Percentiles rank a stretch among this genome's conserved stretches.
These are phyloP conservation scores for Moricandia arvensis DNA, from an alignment of 345 rosid species.

Conservation along the genomic window DNA sequence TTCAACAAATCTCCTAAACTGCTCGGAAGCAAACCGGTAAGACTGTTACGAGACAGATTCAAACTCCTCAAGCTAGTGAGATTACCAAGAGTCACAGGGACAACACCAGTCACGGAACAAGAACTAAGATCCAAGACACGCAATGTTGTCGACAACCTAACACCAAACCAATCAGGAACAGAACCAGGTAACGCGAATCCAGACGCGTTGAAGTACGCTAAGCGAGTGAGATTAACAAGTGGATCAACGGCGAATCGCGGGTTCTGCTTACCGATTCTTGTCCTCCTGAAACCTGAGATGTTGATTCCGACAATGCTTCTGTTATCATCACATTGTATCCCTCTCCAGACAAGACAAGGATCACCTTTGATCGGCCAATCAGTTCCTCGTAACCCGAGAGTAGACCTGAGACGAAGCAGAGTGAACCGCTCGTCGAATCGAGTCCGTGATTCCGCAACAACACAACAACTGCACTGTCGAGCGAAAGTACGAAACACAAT, in stretches of 20 bases:
- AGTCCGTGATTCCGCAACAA: conserved; percentile 45
- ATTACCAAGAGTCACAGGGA: conserved; percentile 71
- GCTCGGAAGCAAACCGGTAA: conserved; percentile 60
- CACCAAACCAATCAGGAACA: conserved; percentile 81
- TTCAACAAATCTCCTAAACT: conserved; percentile 55
- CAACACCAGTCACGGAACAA: conserved; percentile 53
- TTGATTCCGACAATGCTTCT: conserved; percentile 69
- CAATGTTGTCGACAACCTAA: conserved; percentile 40
- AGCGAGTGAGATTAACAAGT: conserved; percentile 59
- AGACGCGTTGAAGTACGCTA: conserved; percentile 78
- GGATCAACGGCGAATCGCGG: conserved; percentile 76
- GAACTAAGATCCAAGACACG: conserved; percentile 86
- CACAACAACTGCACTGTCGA: conserved; percentile 33
- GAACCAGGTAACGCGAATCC: conserved; percentile 68
- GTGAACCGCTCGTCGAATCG: conserved; percentile 54
- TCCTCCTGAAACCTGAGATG: conserved; percentile 87
- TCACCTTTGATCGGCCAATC: conserved; percentile 93
- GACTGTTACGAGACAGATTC: conserved; percentile 57
- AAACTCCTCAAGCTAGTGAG: conserved; percentile 61
- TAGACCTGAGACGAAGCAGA: conserved; percentile 78
- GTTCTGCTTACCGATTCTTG: conserved; percentile 68
- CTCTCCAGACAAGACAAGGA: conserved; percentile 79
- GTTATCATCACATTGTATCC: conserved; percentile 53
- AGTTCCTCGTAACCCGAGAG: conserved; percentile 73
- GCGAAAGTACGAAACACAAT: conserved; percentile 32